phyloP scores from a whole-genome alignment of 2,329 filamentous ascomycete genomes.

The Pezicula rhizophila region DNA sequence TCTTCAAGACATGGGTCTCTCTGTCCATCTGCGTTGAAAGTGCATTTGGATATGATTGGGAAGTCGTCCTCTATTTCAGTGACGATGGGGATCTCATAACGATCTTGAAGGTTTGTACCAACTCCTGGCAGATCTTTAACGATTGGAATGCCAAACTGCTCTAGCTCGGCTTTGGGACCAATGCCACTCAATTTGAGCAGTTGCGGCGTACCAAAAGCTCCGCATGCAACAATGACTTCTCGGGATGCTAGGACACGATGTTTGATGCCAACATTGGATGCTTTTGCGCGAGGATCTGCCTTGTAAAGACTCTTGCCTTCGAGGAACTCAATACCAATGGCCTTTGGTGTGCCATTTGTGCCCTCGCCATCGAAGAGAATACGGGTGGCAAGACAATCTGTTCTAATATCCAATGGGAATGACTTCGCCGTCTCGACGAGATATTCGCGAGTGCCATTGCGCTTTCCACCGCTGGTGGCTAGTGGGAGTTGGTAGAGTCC shows the following conservation, averaged over 20 bases:
- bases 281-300: constrained; percentile 33
- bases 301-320: constrained; percentile 35
- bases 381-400: constrained; percentile 31
- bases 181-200: constrained; percentile 42
- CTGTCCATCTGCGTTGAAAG: constrained; percentile 24
- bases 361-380: constrained; percentile 30
- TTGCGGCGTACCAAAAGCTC: constrained; percentile 40
- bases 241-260: constrained; percentile 25
- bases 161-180: constrained; percentile 34
- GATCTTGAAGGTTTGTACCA: constrained; percentile 53
- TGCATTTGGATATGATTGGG: constrained; percentile 28
- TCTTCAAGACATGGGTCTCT: constrained; percentile 31
- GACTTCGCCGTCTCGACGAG: constrained; percentile 16
- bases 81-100: constrained; percentile 43
- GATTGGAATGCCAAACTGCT: constrained; percentile 41
- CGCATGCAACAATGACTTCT: constrained; percentile 44
- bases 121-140: constrained; percentile 56
- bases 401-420: constrained; percentile 12
- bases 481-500: constrained; percentile 19
- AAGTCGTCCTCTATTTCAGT: constrained; percentile 35
- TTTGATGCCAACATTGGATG: constrained; percentile 16
- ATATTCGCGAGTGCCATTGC: constrained; percentile 17
- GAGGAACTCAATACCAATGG: constrained; percentile 36
- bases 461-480: constrained; percentile 9
- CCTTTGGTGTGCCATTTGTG: constrained; percentile 21